Conservation (phyloP, 192 early-diverging fungal genomes). For the Allomyces arbusculus region DNA sequence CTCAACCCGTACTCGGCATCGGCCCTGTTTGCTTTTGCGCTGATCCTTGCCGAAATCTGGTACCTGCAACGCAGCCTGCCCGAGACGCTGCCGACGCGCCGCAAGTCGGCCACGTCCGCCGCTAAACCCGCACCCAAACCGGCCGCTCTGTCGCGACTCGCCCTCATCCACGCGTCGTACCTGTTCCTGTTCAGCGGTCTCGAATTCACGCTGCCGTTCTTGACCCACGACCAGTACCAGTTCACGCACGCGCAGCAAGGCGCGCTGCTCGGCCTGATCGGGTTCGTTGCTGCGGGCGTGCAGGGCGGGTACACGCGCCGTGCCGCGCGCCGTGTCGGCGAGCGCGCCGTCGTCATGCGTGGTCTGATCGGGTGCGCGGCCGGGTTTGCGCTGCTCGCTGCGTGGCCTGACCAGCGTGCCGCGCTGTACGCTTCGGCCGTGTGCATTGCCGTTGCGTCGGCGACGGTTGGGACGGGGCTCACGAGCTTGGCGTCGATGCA, state of each 20-base stretch:
- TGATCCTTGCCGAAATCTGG: conserved; percentile 59
- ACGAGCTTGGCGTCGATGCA: conserved; percentile 52
- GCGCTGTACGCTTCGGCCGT: neutral
- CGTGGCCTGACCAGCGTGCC: conserved; percentile 15
- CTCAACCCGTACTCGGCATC: conserved; percentile 63
- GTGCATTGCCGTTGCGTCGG: conserved; percentile 63
- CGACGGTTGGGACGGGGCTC: conserved; percentile 83
- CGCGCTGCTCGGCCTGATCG: conserved; percentile 63
- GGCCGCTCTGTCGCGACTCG: conserved; percentile 20
- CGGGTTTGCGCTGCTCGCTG: conserved; percentile 38
- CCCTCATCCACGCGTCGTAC: conserved; percentile 60
- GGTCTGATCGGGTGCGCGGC: conserved; percentile 50
- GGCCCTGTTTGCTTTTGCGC: conserved; percentile 63
- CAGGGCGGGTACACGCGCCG: conserved; percentile 89
- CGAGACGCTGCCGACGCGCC: conserved; percentile 33
- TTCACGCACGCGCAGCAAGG: conserved; percentile 82
- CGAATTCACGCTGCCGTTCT: conserved; percentile 95
- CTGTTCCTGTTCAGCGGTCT: conserved; percentile 89
- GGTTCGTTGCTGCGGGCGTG: conserved; percentile 63
- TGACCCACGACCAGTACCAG: conserved; percentile 77
- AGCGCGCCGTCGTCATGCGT: conserved; percentile 52
- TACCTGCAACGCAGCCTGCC: conserved; percentile 58
- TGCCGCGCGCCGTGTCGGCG: conserved; percentile 35
- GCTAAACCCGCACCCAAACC: conserved; percentile 2
- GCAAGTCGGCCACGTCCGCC: conserved; percentile 2